Conservation (phyloP, 257 asterid genomes). For the Solanum acaule region DNA sequence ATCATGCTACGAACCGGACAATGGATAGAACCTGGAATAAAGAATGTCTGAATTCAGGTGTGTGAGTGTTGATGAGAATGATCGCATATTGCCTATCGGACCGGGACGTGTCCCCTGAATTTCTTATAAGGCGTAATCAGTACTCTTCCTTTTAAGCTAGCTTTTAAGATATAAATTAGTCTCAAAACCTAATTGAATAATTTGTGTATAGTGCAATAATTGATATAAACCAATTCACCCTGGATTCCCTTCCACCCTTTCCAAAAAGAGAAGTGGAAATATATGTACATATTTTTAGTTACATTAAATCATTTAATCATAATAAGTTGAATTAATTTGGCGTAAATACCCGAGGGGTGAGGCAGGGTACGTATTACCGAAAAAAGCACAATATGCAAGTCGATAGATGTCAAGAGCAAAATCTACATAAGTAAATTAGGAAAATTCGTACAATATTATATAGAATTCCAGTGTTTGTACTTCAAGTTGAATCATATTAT, state of each 20-base stretch:
- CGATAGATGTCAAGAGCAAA: neutral
- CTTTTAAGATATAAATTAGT: neutral
- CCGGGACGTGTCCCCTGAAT: fast-evolving
- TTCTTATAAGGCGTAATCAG: neutral
- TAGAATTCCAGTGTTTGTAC: neutral
- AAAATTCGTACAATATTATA: neutral
- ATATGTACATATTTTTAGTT: no score
- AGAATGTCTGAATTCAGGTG: neutral
- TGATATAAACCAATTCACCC: neutral
- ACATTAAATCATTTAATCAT: neutral
- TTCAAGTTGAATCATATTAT: neutral
- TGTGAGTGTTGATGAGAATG: neutral
- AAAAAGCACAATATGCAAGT: neutral
- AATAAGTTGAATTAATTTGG: neutral
- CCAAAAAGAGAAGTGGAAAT: neutral
- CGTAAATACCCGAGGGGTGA: no score
- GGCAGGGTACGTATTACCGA: neutral
- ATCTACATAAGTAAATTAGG: neutral
- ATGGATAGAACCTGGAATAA: neutral
- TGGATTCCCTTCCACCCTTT: neutral
- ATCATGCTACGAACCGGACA: fast-evolving
- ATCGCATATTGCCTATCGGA: neutral
- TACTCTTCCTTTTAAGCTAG: neutral
- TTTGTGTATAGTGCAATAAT: neutral
- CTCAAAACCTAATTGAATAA: neutral